Percentiles rank a stretch among this genome's conserved stretches.
Evolutionary conservation across 192 early-diverging fungal species (phyloP).

Genomic region (Coemansia sp.): DNA sequence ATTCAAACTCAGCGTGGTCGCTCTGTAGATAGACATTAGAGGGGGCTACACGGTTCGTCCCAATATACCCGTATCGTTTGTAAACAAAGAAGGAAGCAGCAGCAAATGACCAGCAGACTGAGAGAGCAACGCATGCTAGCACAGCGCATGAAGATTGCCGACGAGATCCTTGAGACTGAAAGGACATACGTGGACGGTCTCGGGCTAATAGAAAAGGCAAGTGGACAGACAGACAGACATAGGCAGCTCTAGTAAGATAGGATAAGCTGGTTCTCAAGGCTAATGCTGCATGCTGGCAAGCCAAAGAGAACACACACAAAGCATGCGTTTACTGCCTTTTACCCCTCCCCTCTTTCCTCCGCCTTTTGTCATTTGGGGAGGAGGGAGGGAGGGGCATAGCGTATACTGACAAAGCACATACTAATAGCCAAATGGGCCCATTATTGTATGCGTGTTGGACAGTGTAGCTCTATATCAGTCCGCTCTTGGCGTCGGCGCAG

Average conservation of each 20-base stretch:
- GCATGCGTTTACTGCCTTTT: slow-evolving; percentile 17
- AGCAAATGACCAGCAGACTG: neutral
- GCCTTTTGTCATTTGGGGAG: slow-evolving; percentile 2
- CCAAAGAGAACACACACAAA: neutral
- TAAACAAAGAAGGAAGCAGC: neutral
- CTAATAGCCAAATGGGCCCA: too few relatives aligned
- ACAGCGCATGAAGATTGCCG: slow-evolving; percentile 61
- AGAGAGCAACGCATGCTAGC: slow-evolving; percentile 16
- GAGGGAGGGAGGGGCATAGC: neutral
- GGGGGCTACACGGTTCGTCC: too few relatives aligned
- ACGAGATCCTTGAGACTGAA: slow-evolving; percentile 83
- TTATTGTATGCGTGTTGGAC: neutral
- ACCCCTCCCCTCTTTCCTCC: slow-evolving; percentile 2
- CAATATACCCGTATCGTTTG: neutral
- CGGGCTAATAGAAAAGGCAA: slow-evolving; percentile 52
- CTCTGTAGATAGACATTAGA: neutral
- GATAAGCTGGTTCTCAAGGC: neutral
- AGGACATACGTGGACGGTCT: slow-evolving; percentile 82
- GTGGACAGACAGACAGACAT: slow-evolving; percentile 2
- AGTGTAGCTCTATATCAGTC: slow-evolving; percentile 46
- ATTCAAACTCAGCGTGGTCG: neutral
- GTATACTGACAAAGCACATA: too few relatives aligned
- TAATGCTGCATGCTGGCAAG: neutral
- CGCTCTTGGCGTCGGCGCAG: slow-evolving; percentile 47
- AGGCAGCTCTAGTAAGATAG: neutral